Evolutionary conservation across 148 eudicot species (phyloP).

Genomic region (Cornus suecica): DNA sequence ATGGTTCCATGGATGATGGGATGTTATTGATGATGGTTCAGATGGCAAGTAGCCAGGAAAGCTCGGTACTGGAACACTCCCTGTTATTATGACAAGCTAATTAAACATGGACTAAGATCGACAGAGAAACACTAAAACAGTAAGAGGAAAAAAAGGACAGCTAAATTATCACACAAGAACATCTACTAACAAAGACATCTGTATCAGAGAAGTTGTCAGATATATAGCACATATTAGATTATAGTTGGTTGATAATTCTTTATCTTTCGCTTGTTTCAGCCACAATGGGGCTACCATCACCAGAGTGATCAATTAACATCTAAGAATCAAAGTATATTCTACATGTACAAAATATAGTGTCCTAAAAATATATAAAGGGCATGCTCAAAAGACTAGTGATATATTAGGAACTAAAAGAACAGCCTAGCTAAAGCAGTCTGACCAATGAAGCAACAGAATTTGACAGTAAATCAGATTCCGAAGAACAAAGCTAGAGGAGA

Average conservation of each 20-base stretch:
- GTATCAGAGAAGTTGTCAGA: neutral
- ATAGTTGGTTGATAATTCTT: neutral
- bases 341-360: no score
- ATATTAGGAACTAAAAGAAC: no score
- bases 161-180: neutral
- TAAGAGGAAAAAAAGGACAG: neutral
- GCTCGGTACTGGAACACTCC: slow-evolving; percentile 22
- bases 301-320: no score
- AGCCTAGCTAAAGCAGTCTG: no score
- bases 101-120: neutral
- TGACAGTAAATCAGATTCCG: no score
- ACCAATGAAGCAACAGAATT: no score
- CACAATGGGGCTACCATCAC: neutral
- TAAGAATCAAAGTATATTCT: no score
- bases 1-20: slow-evolving; percentile 28
- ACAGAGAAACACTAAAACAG: neutral
- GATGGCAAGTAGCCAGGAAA: slow-evolving; percentile 43
- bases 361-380: no score
- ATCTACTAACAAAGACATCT: neutral
- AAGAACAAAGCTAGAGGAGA: no score
- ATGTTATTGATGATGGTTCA: slow-evolving; percentile 30
- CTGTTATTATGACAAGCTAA: slow-evolving; percentile 18
- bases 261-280: neutral
- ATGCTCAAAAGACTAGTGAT: no score
- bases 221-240: neutral